Conservation (phyloP, 2,329 filamentous ascomycete species). For the Fusarium dlaminii region DNA sequence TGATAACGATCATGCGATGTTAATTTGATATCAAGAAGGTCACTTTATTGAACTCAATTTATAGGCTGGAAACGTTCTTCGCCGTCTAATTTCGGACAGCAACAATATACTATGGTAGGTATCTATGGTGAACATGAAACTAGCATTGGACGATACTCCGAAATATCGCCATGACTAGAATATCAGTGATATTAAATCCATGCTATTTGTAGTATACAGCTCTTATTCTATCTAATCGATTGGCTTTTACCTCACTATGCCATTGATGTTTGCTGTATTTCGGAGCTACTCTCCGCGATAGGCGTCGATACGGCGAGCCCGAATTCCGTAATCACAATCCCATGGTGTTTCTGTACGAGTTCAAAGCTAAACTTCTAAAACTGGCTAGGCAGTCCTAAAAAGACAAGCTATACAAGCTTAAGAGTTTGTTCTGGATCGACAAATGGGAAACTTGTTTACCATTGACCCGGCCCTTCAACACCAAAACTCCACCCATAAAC, state of each 20-base stretch:
- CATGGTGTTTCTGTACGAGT: not conserved
- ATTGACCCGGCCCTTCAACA: not conserved
- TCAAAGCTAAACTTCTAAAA: not conserved
- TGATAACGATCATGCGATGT: too few relatives aligned
- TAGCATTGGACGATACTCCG: not conserved
- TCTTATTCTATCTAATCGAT: rapidly evolving
- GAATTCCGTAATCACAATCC: not conserved
- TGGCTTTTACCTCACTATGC: not conserved
- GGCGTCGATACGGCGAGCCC: not conserved
- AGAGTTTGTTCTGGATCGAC: not conserved
- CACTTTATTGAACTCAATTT: not conserved
- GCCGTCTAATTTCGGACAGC: too few relatives aligned
- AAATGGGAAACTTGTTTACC: not conserved
- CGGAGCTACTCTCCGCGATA: not conserved
- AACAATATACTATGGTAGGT: not conserved
- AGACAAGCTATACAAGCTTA: too few relatives aligned
- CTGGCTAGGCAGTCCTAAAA: not conserved
- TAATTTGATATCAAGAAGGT: not conserved
- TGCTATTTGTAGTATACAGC: too few relatives aligned
- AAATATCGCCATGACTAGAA: not conserved
- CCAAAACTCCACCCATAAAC: not conserved
- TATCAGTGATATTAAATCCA: rapidly evolving
- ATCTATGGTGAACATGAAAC: not conserved
- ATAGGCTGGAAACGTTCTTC: not conserved
- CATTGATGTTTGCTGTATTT: not conserved